These are phyloP conservation scores for Phytopythium litorale DNA, from an alignment of 352 stramenopile species.

Conservation along the genomic window DNA sequence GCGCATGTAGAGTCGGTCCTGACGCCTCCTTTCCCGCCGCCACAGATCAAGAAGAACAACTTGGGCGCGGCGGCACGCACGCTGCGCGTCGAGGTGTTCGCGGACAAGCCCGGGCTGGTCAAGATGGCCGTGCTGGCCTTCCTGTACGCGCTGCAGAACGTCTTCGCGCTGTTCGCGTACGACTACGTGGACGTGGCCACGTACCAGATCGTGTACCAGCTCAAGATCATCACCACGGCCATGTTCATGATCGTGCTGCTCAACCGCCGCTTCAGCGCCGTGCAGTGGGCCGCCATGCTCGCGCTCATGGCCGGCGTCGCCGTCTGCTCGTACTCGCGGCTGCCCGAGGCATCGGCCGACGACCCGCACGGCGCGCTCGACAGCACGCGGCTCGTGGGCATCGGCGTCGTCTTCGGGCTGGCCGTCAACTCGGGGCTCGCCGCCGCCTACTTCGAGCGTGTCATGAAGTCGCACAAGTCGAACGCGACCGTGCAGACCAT, in stretches of 20 bases:
- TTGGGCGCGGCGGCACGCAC: slow-evolving; percentile 49
- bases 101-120: slow-evolving; percentile 66
- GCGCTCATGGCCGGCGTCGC: slow-evolving; percentile 83
- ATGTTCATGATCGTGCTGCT: slow-evolving; percentile 89
- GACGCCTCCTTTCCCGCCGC: not conserved
- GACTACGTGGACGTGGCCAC: slow-evolving; percentile 88
- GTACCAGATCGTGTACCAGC: slow-evolving; percentile 90
- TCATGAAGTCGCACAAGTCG: slow-evolving; percentile 86
- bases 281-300: slow-evolving; percentile 85
- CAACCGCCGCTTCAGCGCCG: slow-evolving; percentile 74
- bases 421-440: slow-evolving; percentile 85
- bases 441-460: slow-evolving; percentile 83
- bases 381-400: slow-evolving; percentile 65
- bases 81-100: slow-evolving; percentile 76
- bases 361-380: slow-evolving; percentile 18
- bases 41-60: slow-evolving; percentile 41
- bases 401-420: slow-evolving; percentile 75
- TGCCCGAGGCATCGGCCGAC: slow-evolving; percentile 26
- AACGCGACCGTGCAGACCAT: slow-evolving; percentile 70
- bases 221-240: slow-evolving; percentile 89
- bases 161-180: slow-evolving; percentile 83
- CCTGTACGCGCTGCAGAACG: slow-evolving; percentile 86
- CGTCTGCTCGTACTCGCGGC: slow-evolving; percentile 80
- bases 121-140: slow-evolving; percentile 87
- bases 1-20: not conserved